Conservation (phyloP, 257 asterid genomes). For the Forsythia suspensa region DNA sequence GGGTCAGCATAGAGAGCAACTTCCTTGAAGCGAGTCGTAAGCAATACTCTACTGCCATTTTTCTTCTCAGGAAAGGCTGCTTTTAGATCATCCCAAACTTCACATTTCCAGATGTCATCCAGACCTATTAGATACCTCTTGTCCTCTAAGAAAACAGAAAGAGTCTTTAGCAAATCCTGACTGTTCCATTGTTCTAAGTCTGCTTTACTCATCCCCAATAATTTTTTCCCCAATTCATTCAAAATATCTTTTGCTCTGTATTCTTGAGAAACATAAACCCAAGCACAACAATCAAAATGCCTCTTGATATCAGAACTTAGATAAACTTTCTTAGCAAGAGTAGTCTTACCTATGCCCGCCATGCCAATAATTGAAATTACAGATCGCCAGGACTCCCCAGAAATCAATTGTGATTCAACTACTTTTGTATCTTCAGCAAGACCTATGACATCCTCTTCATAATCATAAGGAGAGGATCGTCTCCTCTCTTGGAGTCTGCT, state of each 20-base stretch:
- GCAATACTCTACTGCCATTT: conserved; percentile 21
- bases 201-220: not conserved
- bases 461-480: not conserved
- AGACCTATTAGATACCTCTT: conserved; percentile 17
- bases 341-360: conserved; percentile 24
- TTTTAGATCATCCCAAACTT: conserved; percentile 21
- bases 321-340: conserved; percentile 15
- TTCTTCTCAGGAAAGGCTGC: conserved; percentile 18
- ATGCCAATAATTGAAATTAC: conserved; percentile 20
- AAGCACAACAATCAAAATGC: conserved; percentile 14
- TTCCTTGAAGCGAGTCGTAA: conserved; percentile 18
- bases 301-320: not conserved
- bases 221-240: not conserved
- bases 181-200: not conserved
- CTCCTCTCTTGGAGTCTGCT: conserved; percentile 10
- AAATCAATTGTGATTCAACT: not conserved
- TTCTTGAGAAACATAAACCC: conserved; percentile 21
- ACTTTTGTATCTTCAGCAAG: not conserved
- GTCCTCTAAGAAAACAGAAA: conserved; percentile 11
- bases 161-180: conserved; percentile 10
- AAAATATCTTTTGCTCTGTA: conserved; percentile 11
- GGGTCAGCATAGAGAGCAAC: conserved; percentile 21
- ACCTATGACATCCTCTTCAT: conserved; percentile 19
- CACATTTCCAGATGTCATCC: conserved; percentile 20
- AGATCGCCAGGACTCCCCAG: conserved; percentile 15